Evolutionary conservation across 352 stramenopile genomes (phyloP).

Genomic region (Plasmopara halstedii): DNA sequence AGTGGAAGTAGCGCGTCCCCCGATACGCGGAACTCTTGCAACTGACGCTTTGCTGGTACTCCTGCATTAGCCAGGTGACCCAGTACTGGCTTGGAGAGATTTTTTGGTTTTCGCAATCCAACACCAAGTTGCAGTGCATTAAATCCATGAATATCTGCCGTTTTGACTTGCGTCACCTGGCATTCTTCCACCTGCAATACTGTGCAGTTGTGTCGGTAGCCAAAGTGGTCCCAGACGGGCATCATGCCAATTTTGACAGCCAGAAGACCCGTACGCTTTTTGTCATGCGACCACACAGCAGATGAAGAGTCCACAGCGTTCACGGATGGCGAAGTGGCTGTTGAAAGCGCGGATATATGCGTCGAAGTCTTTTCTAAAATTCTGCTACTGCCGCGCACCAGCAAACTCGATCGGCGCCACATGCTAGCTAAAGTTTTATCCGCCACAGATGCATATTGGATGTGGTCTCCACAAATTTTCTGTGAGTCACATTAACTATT

Average conservation of each 20-base stretch:
- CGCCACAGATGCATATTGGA: slow-evolving; percentile 23
- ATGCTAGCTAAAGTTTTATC: slow-evolving; percentile 11
- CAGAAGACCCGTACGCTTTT: slow-evolving; percentile 84
- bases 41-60: slow-evolving; percentile 89
- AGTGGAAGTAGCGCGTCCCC: slow-evolving; percentile 84
- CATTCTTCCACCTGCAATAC: slow-evolving; percentile 87
- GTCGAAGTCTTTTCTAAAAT: slow-evolving; percentile 6
- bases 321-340: slow-evolving; percentile 3
- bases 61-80: slow-evolving; percentile 90
- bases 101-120: slow-evolving; percentile 94
- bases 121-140: slow-evolving; percentile 94
- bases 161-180: slow-evolving; percentile 96
- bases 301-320: slow-evolving; percentile 1
- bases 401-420: slow-evolving; percentile 30
- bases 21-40: slow-evolving; percentile 94
- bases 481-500: slow-evolving; percentile 1
- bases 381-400: slow-evolving; percentile 15
- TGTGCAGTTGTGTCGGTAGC: slow-evolving; percentile 94
- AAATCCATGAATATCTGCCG: slow-evolving; percentile 90
- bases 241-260: slow-evolving; percentile 99
- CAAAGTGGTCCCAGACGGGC: slow-evolving; percentile 97
- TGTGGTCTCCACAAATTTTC: neutral
- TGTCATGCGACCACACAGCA: slow-evolving; percentile 59
- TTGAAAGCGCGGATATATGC: slow-evolving; percentile 15
- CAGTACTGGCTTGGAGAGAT: slow-evolving; percentile 90